A percentile compares a stretch with the other conserved stretches of the same genome.
phyloP scores from a whole-genome alignment of 108 stramenopile genomes.

The Nitzschia inconspicua region DNA sequence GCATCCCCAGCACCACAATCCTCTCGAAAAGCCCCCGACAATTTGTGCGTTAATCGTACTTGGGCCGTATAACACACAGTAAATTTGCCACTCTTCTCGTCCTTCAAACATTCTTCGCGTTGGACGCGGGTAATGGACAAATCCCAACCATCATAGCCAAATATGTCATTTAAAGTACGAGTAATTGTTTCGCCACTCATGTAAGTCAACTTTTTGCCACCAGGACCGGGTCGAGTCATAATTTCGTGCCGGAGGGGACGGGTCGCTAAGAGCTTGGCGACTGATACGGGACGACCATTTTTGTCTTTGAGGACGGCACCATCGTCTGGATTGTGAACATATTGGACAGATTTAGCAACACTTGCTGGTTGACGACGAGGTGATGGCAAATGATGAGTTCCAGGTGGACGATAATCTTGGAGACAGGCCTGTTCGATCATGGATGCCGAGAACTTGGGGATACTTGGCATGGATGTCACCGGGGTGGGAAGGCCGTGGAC shows the following conservation, averaged over 20 bases:
- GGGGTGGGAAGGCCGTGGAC: too few species aligned
- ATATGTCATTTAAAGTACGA: conserved; percentile 76
- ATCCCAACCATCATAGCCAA: conserved; percentile 84
- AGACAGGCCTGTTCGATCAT: too few species aligned
- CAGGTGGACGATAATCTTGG: too few species aligned
- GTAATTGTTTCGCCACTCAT: conserved; percentile 78
- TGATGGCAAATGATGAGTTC: too few species aligned
- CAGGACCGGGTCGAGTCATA: conserved; percentile 70
- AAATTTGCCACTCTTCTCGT: conserved; percentile 38
- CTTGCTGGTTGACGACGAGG: neutral
- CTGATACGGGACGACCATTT: conserved; percentile 41
- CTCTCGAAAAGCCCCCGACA: conserved; percentile 63
- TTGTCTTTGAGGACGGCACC: conserved; percentile 41
- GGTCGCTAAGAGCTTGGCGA: conserved; percentile 59
- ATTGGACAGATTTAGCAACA: conserved; percentile 10
- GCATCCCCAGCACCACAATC: conserved; percentile 81
- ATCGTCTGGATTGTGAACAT: conserved; percentile 39
- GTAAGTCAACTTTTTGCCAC: conserved; percentile 71
- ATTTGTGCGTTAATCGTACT: conserved; percentile 63
- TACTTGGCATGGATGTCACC: too few species aligned
- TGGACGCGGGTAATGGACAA: conserved; percentile 55
- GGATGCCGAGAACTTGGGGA: too few species aligned
- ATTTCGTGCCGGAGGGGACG: conserved; percentile 68
- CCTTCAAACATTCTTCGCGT: conserved; percentile 43
- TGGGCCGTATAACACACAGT: conserved; percentile 61